Conservation (phyloP, 164 flowering plant genomes). For the Vitis vinifera region ASM3070453v1 NC_081814.1:23163501-23164000, state of each 20-base stretch:
- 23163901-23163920: slow-evolving; percentile 51
- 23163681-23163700: slow-evolving; percentile 44
- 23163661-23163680: slow-evolving; percentile 37
- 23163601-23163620: slow-evolving; percentile 28
- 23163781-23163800: slow-evolving; percentile 51
- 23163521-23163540: slow-evolving; percentile 47
- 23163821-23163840: slow-evolving; percentile 56
- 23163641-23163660: slow-evolving; percentile 8
- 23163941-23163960: slow-evolving; percentile 25
- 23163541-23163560: slow-evolving; percentile 67
- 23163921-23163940: slow-evolving; percentile 25
- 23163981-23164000: slow-evolving; percentile 41
- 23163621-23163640: slow-evolving; percentile 2
- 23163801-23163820: slow-evolving; percentile 49
- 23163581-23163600: slow-evolving; percentile 42
- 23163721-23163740: slow-evolving; percentile 5
- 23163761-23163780: slow-evolving; percentile 40
- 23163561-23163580: slow-evolving; percentile 50
- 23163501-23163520: slow-evolving; percentile 33
- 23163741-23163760: slow-evolving; percentile 26
- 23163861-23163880: slow-evolving; percentile 45
- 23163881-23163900: slow-evolving; percentile 35
- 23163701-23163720: slow-evolving; percentile 3
- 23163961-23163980: slow-evolving; percentile 33
- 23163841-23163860: slow-evolving; percentile 33